Conservation (phyloP, 129 eudicot species). For the Cynara cardunculus region DNA sequence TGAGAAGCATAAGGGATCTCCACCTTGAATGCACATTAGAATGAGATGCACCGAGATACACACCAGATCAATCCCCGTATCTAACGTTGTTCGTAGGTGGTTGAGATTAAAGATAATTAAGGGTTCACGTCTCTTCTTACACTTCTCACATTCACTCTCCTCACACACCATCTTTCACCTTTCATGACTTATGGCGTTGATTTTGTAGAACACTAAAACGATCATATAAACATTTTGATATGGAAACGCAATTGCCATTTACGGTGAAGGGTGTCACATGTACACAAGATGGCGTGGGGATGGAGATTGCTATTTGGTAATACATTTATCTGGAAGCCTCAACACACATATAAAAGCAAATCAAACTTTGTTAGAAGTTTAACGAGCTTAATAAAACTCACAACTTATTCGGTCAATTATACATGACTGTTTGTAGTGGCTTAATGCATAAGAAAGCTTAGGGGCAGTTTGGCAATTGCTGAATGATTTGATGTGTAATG, state of each 20-base stretch:
- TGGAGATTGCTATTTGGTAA: conserved; percentile 14
- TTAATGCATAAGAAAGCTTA: no score
- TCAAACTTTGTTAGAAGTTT: background rate
- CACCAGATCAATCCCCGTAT: no score
- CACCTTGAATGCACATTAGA: no score
- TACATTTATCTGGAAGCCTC: background rate
- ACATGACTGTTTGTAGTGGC: background rate
- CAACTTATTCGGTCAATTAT: background rate
- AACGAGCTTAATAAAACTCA: conserved; percentile 10
- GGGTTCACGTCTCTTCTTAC: no score
- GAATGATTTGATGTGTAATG: no score
- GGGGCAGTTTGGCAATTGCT: no score
- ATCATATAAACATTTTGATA: background rate
- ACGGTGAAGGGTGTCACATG: conserved; percentile 36
- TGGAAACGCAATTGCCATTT: conserved; percentile 29
- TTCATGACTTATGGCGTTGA: background rate
- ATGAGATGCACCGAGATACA: no score
- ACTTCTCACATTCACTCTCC: no score
- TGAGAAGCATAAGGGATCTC: no score
- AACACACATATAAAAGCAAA: background rate
- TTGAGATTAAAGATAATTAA: no score
- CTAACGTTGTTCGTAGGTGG: no score
- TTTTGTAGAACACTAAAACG: conserved; percentile 1
- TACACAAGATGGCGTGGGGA: conserved; percentile 39
- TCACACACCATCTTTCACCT: no score